Base-by-base conservation (phyloP, 805 yeast species). In the Sugiyamaella mastotermitis region DNA sequence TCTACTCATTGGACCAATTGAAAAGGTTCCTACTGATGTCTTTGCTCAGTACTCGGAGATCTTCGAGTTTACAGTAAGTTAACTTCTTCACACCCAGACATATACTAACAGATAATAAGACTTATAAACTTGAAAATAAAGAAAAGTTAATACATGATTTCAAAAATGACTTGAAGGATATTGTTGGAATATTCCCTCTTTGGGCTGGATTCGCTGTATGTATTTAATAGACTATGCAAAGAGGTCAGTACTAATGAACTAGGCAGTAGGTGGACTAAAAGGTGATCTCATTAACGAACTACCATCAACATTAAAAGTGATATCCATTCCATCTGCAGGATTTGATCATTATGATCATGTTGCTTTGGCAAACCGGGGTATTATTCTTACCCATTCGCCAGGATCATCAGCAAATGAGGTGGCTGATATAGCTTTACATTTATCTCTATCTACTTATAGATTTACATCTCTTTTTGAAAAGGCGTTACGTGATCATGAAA, bases 351-450 rank as follows among this genome's bases (percentile, higher is more conserved):
- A 71, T 38, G 76, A 75, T 47, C 70, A 68, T 1, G 41, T 45
- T 6, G 64, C 53, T 9, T 55, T 78, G 60, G 11, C 16, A 13
- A 50, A 55, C 14, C 62, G 60, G 23, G 70, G 69, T 11, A 72
- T 83, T 16, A 51, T 61, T 6, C 64, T 83, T 42, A 74, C 82
- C 43, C 79, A 83, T 52, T 78, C 77, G 37, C 60, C 66, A 30
- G 42, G 46, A 1, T 25, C 37, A 22, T 76, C 80, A 0, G 76
- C 83, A 1, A 74, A 67, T 30, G 79, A 81, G 11, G 92, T 83
- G 21, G 82, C 87, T 2, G 90, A 83, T 45, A 62, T 78, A 41
- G 88, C 79, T 3, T 59, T 80, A 28, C 70, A 63, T 51, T 66
- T 77, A 45, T 62, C 82, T 0, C 54, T 82, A 39, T 68, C 75